Percentiles rank a stretch among this genome's conserved stretches.
These are phyloP conservation scores for Xylaria arbuscula DNA, from an alignment of 2,329 filamentous ascomycete genomes.

Conservation along the genomic window DNA sequence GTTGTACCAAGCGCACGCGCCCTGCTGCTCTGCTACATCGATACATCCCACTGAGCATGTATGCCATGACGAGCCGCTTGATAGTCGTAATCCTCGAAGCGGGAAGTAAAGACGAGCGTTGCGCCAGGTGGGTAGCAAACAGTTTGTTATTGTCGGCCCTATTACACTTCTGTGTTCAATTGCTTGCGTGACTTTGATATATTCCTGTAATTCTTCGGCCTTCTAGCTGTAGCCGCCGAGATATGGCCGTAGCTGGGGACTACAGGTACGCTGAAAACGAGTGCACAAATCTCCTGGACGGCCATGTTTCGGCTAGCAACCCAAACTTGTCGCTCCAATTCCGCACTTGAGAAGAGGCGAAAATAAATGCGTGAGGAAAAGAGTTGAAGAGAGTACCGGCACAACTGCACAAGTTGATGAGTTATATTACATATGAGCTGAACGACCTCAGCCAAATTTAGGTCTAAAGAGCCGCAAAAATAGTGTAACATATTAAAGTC, in stretches of 20 bases:
- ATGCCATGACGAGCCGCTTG: slow-evolving; percentile 8
- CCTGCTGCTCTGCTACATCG: slow-evolving; percentile 20
- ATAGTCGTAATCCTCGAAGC: slow-evolving; percentile 10
- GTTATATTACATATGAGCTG: slow-evolving; percentile 21
- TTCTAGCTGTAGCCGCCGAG: slow-evolving; percentile 31
- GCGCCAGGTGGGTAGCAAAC: not conserved
- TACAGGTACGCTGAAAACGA: slow-evolving; percentile 12
- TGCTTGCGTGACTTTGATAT: slow-evolving; percentile 21
- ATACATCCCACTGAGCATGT: slow-evolving; percentile 20
- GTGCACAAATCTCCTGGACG: slow-evolving; percentile 14
- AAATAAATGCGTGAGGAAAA: slow-evolving; percentile 8
- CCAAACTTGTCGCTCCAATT: slow-evolving; percentile 16
- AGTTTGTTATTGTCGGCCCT: slow-evolving; percentile 20
- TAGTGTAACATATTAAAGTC: not conserved
- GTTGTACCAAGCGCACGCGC: slow-evolving; percentile 20
- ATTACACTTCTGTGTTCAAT: slow-evolving; percentile 1
- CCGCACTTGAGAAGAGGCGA: not conserved
- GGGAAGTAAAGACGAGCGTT: slow-evolving; percentile 5
- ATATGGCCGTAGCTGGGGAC: slow-evolving; percentile 32
- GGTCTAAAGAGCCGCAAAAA: not conserved
- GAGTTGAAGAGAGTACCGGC: slow-evolving; percentile 1
- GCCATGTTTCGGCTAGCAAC: slow-evolving; percentile 26
- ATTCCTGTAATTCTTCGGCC: slow-evolving; percentile 15
- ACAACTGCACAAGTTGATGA: not conserved
- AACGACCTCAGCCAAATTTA: not conserved